A percentile compares a stretch with the other conserved stretches of the same genome.
These are phyloP conservation scores for Marasmius fiardii DNA, from an alignment of 1,284 basidiomycete species.

Conservation along the genomic window DNA sequence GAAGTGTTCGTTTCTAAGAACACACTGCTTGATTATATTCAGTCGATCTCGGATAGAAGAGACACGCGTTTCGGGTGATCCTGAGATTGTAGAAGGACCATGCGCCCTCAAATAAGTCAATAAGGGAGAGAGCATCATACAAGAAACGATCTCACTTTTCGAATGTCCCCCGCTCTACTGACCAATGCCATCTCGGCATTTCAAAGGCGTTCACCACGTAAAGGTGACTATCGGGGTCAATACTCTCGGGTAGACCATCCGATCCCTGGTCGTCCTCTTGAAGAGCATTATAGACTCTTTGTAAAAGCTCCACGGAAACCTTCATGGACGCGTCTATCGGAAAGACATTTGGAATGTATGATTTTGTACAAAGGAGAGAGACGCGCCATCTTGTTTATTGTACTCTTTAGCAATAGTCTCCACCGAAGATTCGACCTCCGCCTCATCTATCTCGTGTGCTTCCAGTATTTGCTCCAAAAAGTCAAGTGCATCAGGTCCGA, in stretches of 20 bases:
- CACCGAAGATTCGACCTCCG: slow-evolving; percentile 75
- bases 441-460: slow-evolving; percentile 62
- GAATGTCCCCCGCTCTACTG: slow-evolving; percentile 79
- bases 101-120: slow-evolving; percentile 35
- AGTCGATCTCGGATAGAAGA: slow-evolving; percentile 78
- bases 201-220: slow-evolving; percentile 88
- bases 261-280: slow-evolving; percentile 66
- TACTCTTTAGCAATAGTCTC: slow-evolving; percentile 88
- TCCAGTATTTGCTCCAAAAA: slow-evolving; percentile 69
- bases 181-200: slow-evolving; percentile 93
- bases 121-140: background rate
- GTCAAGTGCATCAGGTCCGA: slow-evolving; percentile 71
- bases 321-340: slow-evolving; percentile 73
- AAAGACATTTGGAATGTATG: slow-evolving; percentile 6
- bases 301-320: slow-evolving; percentile 68
- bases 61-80: slow-evolving; percentile 77
- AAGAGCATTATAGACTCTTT: slow-evolving; percentile 79
- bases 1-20: slow-evolving; percentile 93
- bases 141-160: slow-evolving; percentile 58
- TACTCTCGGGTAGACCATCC: slow-evolving; percentile 55
- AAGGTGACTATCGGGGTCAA: slow-evolving; percentile 85
- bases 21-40: slow-evolving; percentile 85
- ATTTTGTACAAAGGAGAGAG: slow-evolving; percentile 8
- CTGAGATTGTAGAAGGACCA: slow-evolving; percentile 63
- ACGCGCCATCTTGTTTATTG: slow-evolving; percentile 85